phyloP scores from a whole-genome alignment of 208 protist species.

The Trypanosoma platydactyli region DNA sequence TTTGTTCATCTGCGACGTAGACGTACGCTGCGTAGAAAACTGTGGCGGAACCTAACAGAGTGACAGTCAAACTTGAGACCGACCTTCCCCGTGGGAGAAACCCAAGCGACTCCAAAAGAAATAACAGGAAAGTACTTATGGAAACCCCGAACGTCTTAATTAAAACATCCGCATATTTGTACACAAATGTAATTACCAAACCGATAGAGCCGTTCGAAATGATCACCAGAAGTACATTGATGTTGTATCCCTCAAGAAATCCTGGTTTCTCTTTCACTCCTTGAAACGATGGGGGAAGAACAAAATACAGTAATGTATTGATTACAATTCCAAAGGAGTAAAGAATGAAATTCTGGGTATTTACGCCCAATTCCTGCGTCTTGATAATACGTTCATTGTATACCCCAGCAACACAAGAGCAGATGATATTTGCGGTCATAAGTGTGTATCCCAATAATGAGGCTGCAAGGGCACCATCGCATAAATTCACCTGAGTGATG shows the following conservation, averaged over 20 bases:
- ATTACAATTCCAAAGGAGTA: conserved; percentile 20
- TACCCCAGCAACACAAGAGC: conserved; percentile 21
- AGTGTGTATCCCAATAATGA: conserved; percentile 11
- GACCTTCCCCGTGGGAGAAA: background rate
- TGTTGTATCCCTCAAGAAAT: conserved; percentile 22
- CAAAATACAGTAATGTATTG: conserved; percentile 5
- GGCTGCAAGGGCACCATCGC: conserved; percentile 3
- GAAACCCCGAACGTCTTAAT: conserved; percentile 27
- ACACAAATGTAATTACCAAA: conserved; percentile 21
- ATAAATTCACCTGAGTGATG: conserved; percentile 23
- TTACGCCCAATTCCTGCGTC: conserved; percentile 8
- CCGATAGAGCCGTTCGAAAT: conserved; percentile 19
- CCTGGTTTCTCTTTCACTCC: background rate
- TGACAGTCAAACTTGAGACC: background rate
- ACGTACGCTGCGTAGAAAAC: conserved; percentile 27
- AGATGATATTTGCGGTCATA: conserved; percentile 2
- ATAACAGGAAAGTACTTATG: conserved; percentile 14
- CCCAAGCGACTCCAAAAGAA: conserved; percentile 14
- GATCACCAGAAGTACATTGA: background rate
- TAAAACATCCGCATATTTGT: conserved; percentile 26
- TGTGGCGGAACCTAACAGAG: background rate
- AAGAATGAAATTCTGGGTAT: conserved; percentile 23
- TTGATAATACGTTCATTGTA: conserved; percentile 28
- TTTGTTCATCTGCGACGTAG: conserved; percentile 10
- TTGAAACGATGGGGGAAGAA: background rate